Conservation (phyloP, 106 monocot species). For the Phalaenopsis aphrodite region DNA sequence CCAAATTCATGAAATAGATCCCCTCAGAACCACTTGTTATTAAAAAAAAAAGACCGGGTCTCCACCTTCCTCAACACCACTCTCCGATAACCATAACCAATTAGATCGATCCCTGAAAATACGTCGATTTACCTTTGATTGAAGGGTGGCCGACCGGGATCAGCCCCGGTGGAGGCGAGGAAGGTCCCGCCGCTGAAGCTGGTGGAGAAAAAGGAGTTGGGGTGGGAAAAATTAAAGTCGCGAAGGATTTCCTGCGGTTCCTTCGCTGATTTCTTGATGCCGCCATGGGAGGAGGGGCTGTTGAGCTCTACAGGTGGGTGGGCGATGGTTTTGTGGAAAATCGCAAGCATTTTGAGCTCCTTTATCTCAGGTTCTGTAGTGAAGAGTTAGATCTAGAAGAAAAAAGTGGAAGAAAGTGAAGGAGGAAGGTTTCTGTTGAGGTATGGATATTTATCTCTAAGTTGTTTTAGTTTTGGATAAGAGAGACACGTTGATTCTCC, state of each 20-base stretch:
- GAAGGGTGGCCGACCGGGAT: constrained; percentile 3
- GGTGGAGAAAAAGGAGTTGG: constrained; percentile 38
- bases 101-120: background rate
- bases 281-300: constrained; percentile 33
- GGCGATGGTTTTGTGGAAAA: constrained; percentile 63
- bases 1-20: background rate
- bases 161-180: constrained; percentile 36
- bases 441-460: background rate
- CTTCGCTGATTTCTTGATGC: constrained; percentile 17
- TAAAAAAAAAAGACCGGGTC: no score
- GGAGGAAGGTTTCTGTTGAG: no score
- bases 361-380: background rate
- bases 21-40: no score
- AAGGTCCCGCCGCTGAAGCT: constrained; percentile 59
- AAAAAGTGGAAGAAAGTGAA: background rate
- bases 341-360: constrained; percentile 48
- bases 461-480: background rate
- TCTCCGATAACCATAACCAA: no score
- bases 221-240: constrained; percentile 43
- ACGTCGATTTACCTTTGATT: constrained; percentile 24
- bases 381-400: background rate
- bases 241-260: constrained; percentile 66
- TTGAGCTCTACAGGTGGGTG: constrained; percentile 80
- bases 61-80: no score
- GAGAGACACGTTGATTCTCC: background rate